Conservation (phyloP, 345 rosid genomes). For the Pistacia vera region DNA sequence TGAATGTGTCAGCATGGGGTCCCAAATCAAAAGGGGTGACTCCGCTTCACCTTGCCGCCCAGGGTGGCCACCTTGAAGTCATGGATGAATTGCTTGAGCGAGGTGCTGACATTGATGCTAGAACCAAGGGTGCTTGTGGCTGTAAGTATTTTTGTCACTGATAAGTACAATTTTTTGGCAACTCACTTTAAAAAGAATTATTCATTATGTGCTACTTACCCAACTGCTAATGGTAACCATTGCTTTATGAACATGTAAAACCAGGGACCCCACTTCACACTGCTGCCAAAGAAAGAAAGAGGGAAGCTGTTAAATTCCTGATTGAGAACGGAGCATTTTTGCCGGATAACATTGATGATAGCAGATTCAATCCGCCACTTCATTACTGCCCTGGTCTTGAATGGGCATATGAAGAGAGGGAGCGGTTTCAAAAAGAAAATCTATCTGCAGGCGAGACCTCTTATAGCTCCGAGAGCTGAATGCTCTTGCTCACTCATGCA, state of each 20-base stretch:
- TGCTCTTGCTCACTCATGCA: neutral
- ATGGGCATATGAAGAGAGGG: slow-evolving; percentile 95
- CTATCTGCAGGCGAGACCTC: slow-evolving; percentile 54
- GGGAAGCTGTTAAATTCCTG: slow-evolving; percentile 80
- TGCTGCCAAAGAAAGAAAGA: slow-evolving; percentile 88
- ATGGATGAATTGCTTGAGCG: slow-evolving; percentile 94
- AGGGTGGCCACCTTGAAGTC: slow-evolving; percentile 88
- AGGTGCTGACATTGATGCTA: slow-evolving; percentile 93
- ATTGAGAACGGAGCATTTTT: slow-evolving; percentile 89
- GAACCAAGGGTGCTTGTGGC: slow-evolving; percentile 92
- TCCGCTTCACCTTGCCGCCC: slow-evolving; percentile 97
- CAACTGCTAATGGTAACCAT: neutral
- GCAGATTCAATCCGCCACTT: slow-evolving; percentile 91
- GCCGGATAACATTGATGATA: slow-evolving; percentile 81
- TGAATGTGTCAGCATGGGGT: slow-evolving; percentile 83
- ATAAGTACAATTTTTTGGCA: neutral
- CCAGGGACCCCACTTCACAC: slow-evolving; percentile 94
- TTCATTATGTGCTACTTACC: neutral
- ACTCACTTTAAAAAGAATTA: neutral
- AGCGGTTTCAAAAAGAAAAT: slow-evolving; percentile 44
- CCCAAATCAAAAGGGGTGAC: slow-evolving; percentile 87
- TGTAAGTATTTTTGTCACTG: slow-evolving; percentile 43
- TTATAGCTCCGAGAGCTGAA: slow-evolving; percentile 55
- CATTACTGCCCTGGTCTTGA: slow-evolving; percentile 96
- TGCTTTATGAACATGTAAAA: slow-evolving; percentile 10